Evolutionary conservation across 2,329 filamentous ascomycete species (phyloP).

Genomic region (Acephala macrosclerotiorum): DNA sequence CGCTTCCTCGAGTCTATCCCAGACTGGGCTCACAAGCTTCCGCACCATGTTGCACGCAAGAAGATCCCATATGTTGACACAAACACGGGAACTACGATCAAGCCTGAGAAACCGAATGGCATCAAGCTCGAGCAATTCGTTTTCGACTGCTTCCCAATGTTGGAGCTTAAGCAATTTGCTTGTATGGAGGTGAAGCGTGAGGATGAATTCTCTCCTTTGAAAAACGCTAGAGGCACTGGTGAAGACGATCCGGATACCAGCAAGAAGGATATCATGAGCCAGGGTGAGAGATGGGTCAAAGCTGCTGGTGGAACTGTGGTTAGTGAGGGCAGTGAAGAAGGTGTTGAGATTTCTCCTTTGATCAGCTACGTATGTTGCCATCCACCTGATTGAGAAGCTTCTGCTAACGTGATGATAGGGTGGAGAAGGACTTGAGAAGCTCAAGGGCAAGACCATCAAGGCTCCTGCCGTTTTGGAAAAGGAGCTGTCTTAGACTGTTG

Average conservation of each 20-base stretch:
- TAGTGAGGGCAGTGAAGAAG: slow-evolving; percentile 66
- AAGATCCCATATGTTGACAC: slow-evolving; percentile 92
- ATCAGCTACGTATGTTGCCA: slow-evolving; percentile 87
- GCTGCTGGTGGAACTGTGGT: slow-evolving; percentile 79
- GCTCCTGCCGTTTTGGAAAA: slow-evolving; percentile 60
- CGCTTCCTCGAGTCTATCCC: slow-evolving; percentile 91
- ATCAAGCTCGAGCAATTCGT: slow-evolving; percentile 99
- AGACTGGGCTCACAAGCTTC: slow-evolving; percentile 82
- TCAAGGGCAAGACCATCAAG: slow-evolving; percentile 60
- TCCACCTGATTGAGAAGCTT: slow-evolving; percentile 5
- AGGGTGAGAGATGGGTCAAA: slow-evolving; percentile 87
- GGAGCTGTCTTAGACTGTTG: slow-evolving; percentile 38
- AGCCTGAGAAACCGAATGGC: slow-evolving; percentile 94
- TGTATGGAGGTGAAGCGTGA: slow-evolving; percentile 96
- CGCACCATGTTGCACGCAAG: slow-evolving; percentile 96
- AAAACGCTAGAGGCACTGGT: slow-evolving; percentile 85
- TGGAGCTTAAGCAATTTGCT: slow-evolving; percentile 87
- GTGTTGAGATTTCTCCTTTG: slow-evolving; percentile 90
- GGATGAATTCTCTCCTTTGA: slow-evolving; percentile 97
- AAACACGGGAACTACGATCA: slow-evolving; percentile 79
- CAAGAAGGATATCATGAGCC: slow-evolving; percentile 85
- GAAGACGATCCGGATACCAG: slow-evolving; percentile 96
- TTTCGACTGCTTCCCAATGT: slow-evolving; percentile 95
- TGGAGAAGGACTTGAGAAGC: slow-evolving; percentile 67
- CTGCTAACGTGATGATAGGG: slow-evolving; percentile 63